A percentile compares a stretch with the other conserved stretches of the same genome.
phyloP scores from a whole-genome alignment of 192 early-diverging fungal species.

The Lobosporangium transversale region DNA sequence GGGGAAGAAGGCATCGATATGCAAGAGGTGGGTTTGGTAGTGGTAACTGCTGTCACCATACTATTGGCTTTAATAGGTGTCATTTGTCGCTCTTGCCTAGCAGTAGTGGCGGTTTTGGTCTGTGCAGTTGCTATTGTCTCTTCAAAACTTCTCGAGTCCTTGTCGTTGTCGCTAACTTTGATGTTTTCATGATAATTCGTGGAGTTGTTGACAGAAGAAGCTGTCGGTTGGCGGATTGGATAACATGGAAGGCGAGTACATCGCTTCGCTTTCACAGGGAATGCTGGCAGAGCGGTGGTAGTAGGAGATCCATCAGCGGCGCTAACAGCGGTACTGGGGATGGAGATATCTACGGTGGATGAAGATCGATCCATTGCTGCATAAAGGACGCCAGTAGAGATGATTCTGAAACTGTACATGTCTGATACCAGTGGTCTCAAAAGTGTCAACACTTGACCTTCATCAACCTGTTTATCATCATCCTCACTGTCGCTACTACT shows the following conservation, averaged over 20 bases:
- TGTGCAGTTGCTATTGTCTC: too few species aligned
- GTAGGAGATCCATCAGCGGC: background rate
- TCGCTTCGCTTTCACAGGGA: slow-evolving; percentile 22
- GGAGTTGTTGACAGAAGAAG: background rate
- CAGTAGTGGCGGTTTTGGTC: too few species aligned
- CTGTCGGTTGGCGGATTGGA: slow-evolving; percentile 17
- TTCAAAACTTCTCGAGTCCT: too few species aligned
- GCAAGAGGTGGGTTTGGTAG: slow-evolving; percentile 14
- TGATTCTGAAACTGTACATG: slow-evolving; percentile 50
- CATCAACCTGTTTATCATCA: slow-evolving; percentile 20
- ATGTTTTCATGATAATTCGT: background rate
- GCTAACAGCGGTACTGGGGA: background rate
- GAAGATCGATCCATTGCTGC: background rate
- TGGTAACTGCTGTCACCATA: background rate
- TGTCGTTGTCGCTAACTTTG: background rate
- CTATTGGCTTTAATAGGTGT: background rate
- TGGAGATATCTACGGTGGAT: background rate
- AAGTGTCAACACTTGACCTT: slow-evolving; percentile 36
- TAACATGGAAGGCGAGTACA: slow-evolving; percentile 45
- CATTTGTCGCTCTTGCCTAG: background rate
- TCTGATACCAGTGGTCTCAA: slow-evolving; percentile 40
- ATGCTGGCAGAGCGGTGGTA: background rate
- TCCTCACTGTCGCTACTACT: slow-evolving; percentile 1
- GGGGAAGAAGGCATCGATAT: slow-evolving; percentile 51
- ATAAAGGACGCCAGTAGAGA: slow-evolving; percentile 6